Conservation (phyloP, 768 basidiomycete species). For the Phlebiopsis flavidoalba region DNA sequence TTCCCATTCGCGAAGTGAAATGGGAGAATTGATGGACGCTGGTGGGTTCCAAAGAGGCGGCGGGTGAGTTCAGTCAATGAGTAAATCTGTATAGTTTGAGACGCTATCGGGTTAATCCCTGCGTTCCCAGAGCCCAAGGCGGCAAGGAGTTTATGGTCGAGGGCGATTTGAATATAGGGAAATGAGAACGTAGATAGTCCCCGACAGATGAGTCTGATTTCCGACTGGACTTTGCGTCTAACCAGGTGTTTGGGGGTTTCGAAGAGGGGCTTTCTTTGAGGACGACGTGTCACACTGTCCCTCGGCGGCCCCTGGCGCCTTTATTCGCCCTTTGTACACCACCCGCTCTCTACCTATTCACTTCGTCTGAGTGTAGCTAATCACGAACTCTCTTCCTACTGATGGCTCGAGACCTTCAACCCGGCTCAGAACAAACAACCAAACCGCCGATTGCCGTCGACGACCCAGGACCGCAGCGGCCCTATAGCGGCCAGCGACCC, state of each 20-base stretch:
- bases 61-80: conserved; percentile 51
- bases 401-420: conserved; percentile 20
- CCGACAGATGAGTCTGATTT: background rate
- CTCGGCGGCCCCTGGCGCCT: conserved; percentile 15
- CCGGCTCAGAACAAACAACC: conserved; percentile 31
- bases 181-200: conserved; percentile 63
- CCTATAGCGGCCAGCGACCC: conserved; percentile 76
- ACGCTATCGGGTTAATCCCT: background rate
- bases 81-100: background rate
- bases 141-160: conserved; percentile 95
- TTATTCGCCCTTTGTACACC: conserved; percentile 32
- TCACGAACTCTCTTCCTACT: conserved; percentile 48
- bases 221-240: conserved; percentile 13
- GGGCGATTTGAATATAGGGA: conserved; percentile 73
- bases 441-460: conserved; percentile 35
- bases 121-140: conserved; percentile 48
- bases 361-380: conserved; percentile 48
- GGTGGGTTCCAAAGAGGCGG: conserved; percentile 92
- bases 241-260: conserved; percentile 64
- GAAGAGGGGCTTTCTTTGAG: conserved; percentile 50
- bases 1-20: conserved; percentile 54
- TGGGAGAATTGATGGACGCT: conserved; percentile 95
- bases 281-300: conserved; percentile 24
- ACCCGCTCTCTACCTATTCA: conserved; percentile 39
- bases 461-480: conserved; percentile 53